Evolutionary conservation across 2,329 filamentous ascomycete genomes (phyloP), one percentile per base, ranked within the genome.

Genomic region (Akanthomyces lecanii): DNA sequence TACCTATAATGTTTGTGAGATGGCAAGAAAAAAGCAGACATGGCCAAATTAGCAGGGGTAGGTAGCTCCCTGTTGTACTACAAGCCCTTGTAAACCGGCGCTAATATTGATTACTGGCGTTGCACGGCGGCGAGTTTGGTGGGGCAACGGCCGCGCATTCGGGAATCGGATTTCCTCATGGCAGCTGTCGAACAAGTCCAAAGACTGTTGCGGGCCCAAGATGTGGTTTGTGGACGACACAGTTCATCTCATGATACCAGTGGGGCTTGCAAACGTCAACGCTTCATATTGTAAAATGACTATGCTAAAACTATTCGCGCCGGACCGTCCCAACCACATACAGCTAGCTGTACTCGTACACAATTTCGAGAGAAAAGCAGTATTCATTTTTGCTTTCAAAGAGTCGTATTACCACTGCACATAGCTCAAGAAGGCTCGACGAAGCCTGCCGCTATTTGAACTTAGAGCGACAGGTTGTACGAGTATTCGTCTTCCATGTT

Each of bases 401-500:
- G 4, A 30, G 16, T 44, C 23, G 25, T 60, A 60, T 52, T 60
- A 42, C 28, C 25, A 36, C 23, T 47, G n/a, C 42, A 18, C 28
- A 11, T 16, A 45, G 36, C 50, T 28, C 28, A 40, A 7, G 14
- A n/a, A 50, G 28, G 18, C 18, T 28, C 10, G 5, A 21, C 18
- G 16, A 25, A 5, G 4, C 14, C 33, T 7, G 28, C 14, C 14
- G 12, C 28, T n/a, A 8, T 1, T 47, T 2, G 25, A 28, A 16
- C 63, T 76, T 73, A 87, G 66, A 89, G 78, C 64, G 85, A 81
- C 67, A 89, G 75, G 73, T 88, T 89, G 74, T 89, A 89, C 53
- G 85, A 82, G 69, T 89, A 89, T 74, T 89, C 86, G 70, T 89
- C 86, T 77, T 89, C 86, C 84, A 89, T 88, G 70, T 89, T 89